Conservation (phyloP, 257 asterid genomes). For the Ballota nigra region DNA sequence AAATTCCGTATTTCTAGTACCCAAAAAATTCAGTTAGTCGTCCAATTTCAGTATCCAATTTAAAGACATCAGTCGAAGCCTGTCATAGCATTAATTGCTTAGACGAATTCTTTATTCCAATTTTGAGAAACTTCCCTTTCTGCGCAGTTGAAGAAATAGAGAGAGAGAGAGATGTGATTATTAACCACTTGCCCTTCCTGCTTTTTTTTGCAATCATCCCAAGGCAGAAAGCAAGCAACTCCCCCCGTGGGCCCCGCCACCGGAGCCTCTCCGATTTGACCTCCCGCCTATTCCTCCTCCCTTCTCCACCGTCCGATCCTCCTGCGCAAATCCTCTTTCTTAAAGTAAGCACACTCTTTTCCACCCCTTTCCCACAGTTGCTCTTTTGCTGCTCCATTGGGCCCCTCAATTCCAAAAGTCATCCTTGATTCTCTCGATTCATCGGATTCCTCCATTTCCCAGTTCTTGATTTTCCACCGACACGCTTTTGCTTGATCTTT, state of each 20-base stretch:
- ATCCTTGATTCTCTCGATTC: slow-evolving; percentile 18
- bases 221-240: slow-evolving; percentile 22
- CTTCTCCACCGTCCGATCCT: slow-evolving; percentile 45
- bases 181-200: too few species aligned
- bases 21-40: not conserved
- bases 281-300: slow-evolving; percentile 38
- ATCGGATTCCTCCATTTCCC: slow-evolving; percentile 21
- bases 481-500: slow-evolving; percentile 18
- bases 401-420: slow-evolving; percentile 18
- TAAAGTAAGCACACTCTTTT: too few species aligned
- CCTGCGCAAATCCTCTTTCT: slow-evolving; percentile 14
- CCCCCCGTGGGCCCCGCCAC: slow-evolving; percentile 27
- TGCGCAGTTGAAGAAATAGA: not conserved
- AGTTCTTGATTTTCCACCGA: slow-evolving; percentile 29
- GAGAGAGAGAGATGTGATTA: not conserved
- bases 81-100: not conserved
- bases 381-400: too few species aligned
- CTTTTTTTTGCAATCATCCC: not conserved
- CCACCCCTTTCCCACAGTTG: not conserved
- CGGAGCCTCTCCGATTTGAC: slow-evolving; percentile 30
- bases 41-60: not conserved
- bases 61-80: not conserved
- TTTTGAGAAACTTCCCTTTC: not conserved
- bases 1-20: too few species aligned
- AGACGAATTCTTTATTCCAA: not conserved